Evolutionary conservation across 2,329 filamentous ascomycete species (phyloP), one percentile per base, ranked within the genome.

Genomic region (Colletotrichum sp.): DNA sequence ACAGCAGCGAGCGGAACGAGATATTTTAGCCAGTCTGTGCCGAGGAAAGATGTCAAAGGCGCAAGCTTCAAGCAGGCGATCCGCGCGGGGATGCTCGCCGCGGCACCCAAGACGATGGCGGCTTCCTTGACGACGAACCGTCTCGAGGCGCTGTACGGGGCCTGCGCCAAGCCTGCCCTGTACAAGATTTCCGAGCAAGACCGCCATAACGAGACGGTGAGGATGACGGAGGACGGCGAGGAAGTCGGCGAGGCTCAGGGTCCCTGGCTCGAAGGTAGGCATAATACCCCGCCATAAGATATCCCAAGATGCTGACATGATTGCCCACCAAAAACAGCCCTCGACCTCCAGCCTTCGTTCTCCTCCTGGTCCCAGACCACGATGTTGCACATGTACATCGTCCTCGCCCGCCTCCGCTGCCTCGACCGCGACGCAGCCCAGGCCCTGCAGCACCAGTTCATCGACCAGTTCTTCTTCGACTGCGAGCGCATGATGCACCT

Each of bases 281-380:
- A 22, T 9, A 0, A 85, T 59, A 27, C 36, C n/a, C 48, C 66
- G 39, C 13, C 75, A 52, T 32, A 16, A 27, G 8, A 36, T 13
- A 25, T 39, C 9, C 22, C 19, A 13, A 60, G 15, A 30, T 65
- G 12, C 68, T 74, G 39, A 78, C 67, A 39, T 77, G 68, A 32
- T 22, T 34, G n/a, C 22, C 22, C 44, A 0, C 44, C n/a, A 13
- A 6, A 70, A 57, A 16, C 80, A 98, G 95, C 93, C 68, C 91
- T 98, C 78, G 91, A 91, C 30, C 91, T 99, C 22, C 89, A 91
- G 36, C 95, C 96, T 1, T 98, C 96, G 0, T 99, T 99, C 85
- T 96, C 93, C 82, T 96, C 95, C 72, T 99, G 97, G 97, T 95
- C 96, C 25, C 96, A 98, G 85, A 93, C 98, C 60, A 97, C 96